Evolutionary conservation across 2,329 filamentous ascomycete species (phyloP), one percentile per base, ranked within the genome.

Genomic region (Trichoderma koningiopsis): DNA sequence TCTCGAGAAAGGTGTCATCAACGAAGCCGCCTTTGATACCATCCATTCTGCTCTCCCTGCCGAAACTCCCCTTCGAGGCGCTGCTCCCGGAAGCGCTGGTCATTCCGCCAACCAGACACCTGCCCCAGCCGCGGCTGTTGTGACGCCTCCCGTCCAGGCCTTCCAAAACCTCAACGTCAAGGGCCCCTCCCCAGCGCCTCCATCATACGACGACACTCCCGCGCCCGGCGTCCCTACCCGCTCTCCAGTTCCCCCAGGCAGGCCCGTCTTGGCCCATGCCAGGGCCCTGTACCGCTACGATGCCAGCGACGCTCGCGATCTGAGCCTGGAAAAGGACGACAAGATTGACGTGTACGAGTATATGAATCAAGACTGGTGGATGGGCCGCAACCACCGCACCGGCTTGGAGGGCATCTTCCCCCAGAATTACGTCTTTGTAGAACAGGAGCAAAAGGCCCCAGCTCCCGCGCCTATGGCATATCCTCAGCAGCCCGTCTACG

Each of bases 331-430:
- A 77, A 89, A 91, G 71, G 91, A 94, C 77, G 95, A 98, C 82
- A 85, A 86, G 72, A 85, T 98, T 74, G 87, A 88, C 70, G 92
- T 98, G 27, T 88, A 89, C 73, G 93, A 97, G 81, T 94, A 97
- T 83, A 96, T 97, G 91, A 98, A 98, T 81, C 89, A 90, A 72
- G 94, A 98, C 81, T 98, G 95, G 95, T 97, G 94, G 93, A 91
- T 93, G 85, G 95, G 95, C 74, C 88, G 88, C 74, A 97, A 97
- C 81, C 84, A 91, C 76, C 89, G 93, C 65, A 97, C 94, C 10
- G 91, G 91, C 68, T 83, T 88, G 73, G 93, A 97, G 82, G 95
- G 95, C 75, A 97, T 98, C 79, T 98, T 98, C 86, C 95, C 95
- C n/a, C 88, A 91, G 74, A 93, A 88, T 79, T 98, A 98, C 78